These are phyloP conservation scores for Didymella keratinophila DNA, from an alignment of 2,329 filamentous ascomycete species.

Conservation along the genomic window DNA sequence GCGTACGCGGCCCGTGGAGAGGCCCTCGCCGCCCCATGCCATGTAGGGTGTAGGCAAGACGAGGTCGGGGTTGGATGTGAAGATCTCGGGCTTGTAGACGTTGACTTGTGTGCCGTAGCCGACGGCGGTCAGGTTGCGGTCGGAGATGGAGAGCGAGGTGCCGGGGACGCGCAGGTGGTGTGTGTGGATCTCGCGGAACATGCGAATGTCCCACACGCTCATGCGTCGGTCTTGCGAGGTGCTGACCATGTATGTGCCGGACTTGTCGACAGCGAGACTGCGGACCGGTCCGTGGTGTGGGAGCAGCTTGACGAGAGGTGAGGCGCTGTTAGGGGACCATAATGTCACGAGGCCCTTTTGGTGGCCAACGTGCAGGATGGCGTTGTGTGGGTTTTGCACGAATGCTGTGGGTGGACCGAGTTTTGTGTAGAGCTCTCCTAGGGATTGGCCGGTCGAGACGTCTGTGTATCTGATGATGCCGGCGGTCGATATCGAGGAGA, in stretches of 20 bases:
- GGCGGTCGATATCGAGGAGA: conserved; percentile 84
- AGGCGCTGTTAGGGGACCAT: conserved; percentile 91
- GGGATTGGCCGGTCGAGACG: conserved; percentile 88
- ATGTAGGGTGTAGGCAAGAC: conserved; percentile 91
- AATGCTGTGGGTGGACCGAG: conserved; percentile 84
- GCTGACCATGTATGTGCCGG: conserved; percentile 95
- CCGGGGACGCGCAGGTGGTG: conserved; percentile 87
- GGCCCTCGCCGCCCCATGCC: conserved; percentile 87
- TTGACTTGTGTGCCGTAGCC: conserved; percentile 90
- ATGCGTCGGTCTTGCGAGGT: conserved; percentile 89
- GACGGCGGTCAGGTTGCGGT: conserved; percentile 85
- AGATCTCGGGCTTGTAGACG: conserved; percentile 85
- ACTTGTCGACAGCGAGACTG: conserved; percentile 82
- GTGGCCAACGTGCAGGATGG: conserved; percentile 88
- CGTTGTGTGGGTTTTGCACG: conserved; percentile 90
- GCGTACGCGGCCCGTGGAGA: conserved; percentile 77
- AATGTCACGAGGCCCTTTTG: conserved; percentile 94
- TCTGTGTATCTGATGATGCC: conserved; percentile 92
- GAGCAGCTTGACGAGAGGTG: conserved; percentile 88
- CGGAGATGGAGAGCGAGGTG: conserved; percentile 84
- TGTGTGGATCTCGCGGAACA: conserved; percentile 89
- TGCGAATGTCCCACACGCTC: conserved; percentile 95
- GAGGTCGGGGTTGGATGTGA: conserved; percentile 74
- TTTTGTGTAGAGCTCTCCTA: conserved; percentile 84
- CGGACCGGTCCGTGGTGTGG: conserved; percentile 90